Evolutionary conservation across 352 stramenopile species (phyloP).

Genomic region (Pythium utonaiense): DNA sequence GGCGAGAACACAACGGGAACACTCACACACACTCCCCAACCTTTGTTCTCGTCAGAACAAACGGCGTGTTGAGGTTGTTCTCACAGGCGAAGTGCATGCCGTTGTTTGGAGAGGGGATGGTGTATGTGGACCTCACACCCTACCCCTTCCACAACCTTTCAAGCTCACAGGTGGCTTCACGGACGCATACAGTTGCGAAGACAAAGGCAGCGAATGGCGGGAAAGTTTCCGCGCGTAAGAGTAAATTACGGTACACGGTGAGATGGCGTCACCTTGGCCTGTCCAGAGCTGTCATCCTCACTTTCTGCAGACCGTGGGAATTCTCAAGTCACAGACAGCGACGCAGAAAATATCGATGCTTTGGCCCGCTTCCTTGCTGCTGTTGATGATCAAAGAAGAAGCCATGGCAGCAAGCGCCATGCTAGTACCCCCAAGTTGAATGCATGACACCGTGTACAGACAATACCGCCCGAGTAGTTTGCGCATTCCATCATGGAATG

Average conservation of each 20-base stretch:
- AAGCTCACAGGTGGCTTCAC: constrained; percentile 16
- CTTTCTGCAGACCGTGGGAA: not conserved
- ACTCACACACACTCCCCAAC: no score
- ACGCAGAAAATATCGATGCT: not conserved
- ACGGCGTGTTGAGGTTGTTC: not conserved
- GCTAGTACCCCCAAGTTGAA: no score
- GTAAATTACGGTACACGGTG: no score
- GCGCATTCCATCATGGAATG: not conserved
- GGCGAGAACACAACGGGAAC: not conserved
- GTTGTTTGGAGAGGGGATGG: not conserved
- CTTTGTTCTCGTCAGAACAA: constrained; percentile 7
- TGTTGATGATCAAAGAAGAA: not conserved
- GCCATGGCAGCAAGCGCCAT: no score
- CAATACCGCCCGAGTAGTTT: no score
- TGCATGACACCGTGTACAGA: no score
- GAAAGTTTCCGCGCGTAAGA: not conserved
- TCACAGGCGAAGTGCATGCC: not conserved
- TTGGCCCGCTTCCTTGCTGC: no score
- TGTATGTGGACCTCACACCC: not conserved
- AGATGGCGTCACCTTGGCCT: not conserved
- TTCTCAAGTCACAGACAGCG: not conserved
- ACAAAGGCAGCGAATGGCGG: not conserved
- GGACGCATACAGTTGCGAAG: not conserved
- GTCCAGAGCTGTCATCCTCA: not conserved
- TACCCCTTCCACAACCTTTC: constrained; percentile 27